These are phyloP conservation scores for Moesziomyces sp. DNA, from an alignment of 1,284 basidiomycete genomes.

Conservation along the genomic window DNA sequence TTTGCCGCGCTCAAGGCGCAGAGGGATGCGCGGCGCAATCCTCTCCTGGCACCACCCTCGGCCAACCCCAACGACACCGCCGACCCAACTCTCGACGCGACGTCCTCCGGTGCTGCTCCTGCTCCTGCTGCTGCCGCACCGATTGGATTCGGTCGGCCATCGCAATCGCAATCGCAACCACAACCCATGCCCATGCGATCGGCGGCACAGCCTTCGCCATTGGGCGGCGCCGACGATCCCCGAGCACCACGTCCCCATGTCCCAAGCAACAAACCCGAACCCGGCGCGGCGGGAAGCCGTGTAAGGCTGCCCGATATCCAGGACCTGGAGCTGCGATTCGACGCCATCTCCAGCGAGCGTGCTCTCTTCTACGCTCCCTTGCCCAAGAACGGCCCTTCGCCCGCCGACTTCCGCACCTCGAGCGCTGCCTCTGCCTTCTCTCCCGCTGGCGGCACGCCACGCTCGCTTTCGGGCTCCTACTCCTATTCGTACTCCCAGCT, in stretches of 20 bases:
- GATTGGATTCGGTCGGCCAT: slow-evolving; percentile 3
- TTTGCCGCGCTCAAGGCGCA: slow-evolving; percentile 46
- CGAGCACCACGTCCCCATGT: background rate
- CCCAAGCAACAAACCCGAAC: slow-evolving; percentile 8
- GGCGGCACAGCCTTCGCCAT: background rate
- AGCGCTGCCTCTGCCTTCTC: slow-evolving; percentile 35
- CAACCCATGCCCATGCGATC: slow-evolving; percentile 1
- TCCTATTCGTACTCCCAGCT: slow-evolving; percentile 44
- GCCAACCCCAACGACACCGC: background rate
- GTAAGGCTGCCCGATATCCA: slow-evolving; percentile 38
- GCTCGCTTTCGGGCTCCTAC: slow-evolving; percentile 29
- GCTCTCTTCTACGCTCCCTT: slow-evolving; percentile 44
- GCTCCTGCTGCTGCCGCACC: slow-evolving; percentile 6
- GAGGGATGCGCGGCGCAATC: slow-evolving; percentile 33
- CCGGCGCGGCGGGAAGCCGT: slow-evolving; percentile 27
- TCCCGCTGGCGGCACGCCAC: slow-evolving; percentile 10
- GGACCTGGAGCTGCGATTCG: slow-evolving; percentile 40
- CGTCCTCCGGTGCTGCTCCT: background rate
- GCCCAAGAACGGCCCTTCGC: slow-evolving; percentile 30
- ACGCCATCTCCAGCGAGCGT: slow-evolving; percentile 30
- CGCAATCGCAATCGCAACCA: background rate
- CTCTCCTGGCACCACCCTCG: slow-evolving; percentile 5
- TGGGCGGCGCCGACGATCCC: background rate
- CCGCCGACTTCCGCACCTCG: slow-evolving; percentile 27
- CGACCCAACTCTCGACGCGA: background rate